Evolutionary conservation across 352 stramenopile species (phyloP).

Genomic region (Globisporangium nagaii): DNA sequence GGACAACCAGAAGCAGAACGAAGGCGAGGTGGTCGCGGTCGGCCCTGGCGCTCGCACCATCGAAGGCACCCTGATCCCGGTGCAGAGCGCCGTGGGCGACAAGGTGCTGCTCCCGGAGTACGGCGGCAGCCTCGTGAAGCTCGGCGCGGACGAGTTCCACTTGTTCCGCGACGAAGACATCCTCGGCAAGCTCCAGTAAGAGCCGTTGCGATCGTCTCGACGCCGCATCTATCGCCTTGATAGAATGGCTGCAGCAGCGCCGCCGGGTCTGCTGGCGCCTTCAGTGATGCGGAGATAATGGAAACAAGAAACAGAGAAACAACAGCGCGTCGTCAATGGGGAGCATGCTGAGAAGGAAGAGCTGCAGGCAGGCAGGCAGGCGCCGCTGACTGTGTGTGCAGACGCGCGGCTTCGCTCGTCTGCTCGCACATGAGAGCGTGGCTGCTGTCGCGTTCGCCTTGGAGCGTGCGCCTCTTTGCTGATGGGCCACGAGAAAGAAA

Average conservation of each 20-base stretch:
- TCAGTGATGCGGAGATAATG: constrained; percentile 6
- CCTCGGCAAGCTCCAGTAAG: constrained; percentile 94
- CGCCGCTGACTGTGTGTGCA: too few relatives aligned
- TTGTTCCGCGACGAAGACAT: constrained; percentile 97
- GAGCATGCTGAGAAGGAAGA: background rate
- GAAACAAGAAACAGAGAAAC: background rate
- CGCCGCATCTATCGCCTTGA: background rate
- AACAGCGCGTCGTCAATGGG: constrained; percentile 1
- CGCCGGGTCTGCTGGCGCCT: background rate
- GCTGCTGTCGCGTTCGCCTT: background rate
- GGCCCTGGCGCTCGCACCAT: constrained; percentile 87
- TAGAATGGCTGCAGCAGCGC: constrained; percentile 3
- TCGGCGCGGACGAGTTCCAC: constrained; percentile 90
- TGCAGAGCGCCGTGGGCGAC: constrained; percentile 89
- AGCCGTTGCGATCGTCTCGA: background rate
- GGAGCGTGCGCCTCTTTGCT: constrained; percentile 1
- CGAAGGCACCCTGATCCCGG: constrained; percentile 86
- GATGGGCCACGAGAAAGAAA: constrained; percentile 2
- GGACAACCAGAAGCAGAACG: constrained; percentile 91
- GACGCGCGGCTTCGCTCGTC: too few relatives aligned
- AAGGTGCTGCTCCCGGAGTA: constrained; percentile 96
- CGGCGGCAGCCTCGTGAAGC: constrained; percentile 91
- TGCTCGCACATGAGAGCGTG: background rate
- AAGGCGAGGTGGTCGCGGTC: constrained; percentile 92
- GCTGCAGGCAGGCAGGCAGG: background rate